phyloP scores from a whole-genome alignment of 495 filamentous ascomycete genomes.

The Chaetomium tenue region DNA sequence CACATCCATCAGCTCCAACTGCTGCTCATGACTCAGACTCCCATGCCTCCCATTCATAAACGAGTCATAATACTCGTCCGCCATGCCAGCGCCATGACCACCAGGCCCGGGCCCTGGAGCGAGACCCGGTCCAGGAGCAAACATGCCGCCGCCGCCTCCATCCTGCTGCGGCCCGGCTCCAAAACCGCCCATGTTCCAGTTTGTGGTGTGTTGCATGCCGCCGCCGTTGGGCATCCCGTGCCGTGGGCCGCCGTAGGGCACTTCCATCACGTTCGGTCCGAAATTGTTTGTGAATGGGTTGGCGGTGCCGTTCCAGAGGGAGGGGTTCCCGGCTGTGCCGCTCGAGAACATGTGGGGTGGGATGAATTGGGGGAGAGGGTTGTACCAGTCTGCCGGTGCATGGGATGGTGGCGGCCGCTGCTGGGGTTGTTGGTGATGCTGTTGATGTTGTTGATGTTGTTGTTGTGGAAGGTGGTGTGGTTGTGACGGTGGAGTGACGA shows the following conservation, averaged over 20 bases:
- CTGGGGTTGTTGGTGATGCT: slow-evolving; percentile 31
- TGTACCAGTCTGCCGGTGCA: slow-evolving; percentile 44
- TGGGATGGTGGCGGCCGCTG: slow-evolving; percentile 41
- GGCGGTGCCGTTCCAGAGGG: slow-evolving; percentile 23
- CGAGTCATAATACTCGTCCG: slow-evolving; percentile 36
- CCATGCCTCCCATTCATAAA: slow-evolving; percentile 51
- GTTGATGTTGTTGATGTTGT: slow-evolving; percentile 19
- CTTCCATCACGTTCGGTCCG: slow-evolving; percentile 7
- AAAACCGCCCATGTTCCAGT: neutral
- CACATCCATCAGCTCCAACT: slow-evolving; percentile 66
- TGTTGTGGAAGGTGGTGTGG: slow-evolving; percentile 18
- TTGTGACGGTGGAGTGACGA: slow-evolving; percentile 41
- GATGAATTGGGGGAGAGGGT: slow-evolving; percentile 54
- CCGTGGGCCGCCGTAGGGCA: neutral
- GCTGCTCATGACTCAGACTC: slow-evolving; percentile 68
- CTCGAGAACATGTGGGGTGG: slow-evolving; percentile 40
- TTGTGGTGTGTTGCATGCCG: neutral
- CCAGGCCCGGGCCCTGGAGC: neutral
- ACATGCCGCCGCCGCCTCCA: neutral
- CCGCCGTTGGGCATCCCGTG: neutral
- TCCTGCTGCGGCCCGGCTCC: neutral
- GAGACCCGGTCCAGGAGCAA: too few relatives aligned
- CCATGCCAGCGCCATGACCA: neutral
- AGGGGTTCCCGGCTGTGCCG: neutral
- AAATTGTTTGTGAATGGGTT: slow-evolving; percentile 8